Percentiles rank a stretch among this genome's conserved stretches.
phyloP scores from a whole-genome alignment of 306 rosid genomes.

The Cicer yamashitae region DNA sequence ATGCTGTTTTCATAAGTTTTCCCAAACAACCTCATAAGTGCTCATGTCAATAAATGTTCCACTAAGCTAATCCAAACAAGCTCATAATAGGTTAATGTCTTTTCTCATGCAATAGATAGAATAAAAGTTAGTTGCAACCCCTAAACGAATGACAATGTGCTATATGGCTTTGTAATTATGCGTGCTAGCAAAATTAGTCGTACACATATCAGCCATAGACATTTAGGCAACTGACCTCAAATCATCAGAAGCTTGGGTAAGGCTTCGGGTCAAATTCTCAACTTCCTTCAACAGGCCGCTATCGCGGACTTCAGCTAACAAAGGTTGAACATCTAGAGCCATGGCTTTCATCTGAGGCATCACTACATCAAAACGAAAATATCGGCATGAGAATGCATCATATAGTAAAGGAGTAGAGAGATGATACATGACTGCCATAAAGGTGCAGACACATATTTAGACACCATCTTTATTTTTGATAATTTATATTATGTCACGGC shows the following conservation, averaged over 20 bases:
- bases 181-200: constrained; percentile 9
- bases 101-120: neutral
- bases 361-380: constrained; percentile 73
- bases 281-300: constrained; percentile 80
- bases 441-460: neutral
- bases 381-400: constrained; percentile 61
- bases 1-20: too few relatives aligned
- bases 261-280: constrained; percentile 79
- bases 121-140: constrained; percentile 10
- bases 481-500: too few relatives aligned
- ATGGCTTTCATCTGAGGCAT: constrained; percentile 94
- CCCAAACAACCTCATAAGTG: too few relatives aligned
- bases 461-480: neutral
- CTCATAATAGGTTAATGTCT: neutral
- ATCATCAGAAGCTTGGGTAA: constrained; percentile 80
- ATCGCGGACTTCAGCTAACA: constrained; percentile 86
- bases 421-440: neutral
- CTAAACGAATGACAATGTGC: neutral
- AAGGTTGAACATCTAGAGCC: constrained; percentile 93
- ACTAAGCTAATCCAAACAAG: too few relatives aligned
- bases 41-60: too few relatives aligned
- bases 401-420: neutral
- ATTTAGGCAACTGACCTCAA: constrained; percentile 66
- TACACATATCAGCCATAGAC: neutral
- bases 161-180: neutral